Evolutionary conservation across 1,139 yeast species (phyloP).

Genomic region (Sugiyamaella grinbergsii): DNA sequence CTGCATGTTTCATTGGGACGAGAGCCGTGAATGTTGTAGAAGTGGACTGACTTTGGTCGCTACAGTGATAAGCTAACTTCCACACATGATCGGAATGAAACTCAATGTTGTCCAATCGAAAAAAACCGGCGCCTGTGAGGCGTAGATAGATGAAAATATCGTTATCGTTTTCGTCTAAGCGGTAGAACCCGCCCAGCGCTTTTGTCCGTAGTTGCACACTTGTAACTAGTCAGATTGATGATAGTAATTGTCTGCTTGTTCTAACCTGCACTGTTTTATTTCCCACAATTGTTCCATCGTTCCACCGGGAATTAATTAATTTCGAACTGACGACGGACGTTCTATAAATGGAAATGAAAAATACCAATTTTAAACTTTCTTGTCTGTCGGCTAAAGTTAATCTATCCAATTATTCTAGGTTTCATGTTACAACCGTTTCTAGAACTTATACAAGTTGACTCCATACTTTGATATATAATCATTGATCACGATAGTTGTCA

Average conservation of each 20-base stretch:
- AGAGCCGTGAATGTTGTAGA: background rate
- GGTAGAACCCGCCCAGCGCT: background rate
- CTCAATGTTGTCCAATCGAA: background rate
- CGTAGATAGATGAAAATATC: background rate
- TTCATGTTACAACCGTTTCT: no score
- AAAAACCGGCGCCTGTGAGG: background rate
- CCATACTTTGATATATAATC: no score
- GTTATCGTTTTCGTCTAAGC: background rate
- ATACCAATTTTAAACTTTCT: background rate
- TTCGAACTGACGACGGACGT: no score
- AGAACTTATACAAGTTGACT: no score
- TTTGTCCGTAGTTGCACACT: no score
- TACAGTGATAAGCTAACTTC: background rate
- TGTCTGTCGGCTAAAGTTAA: background rate
- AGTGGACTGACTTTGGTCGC: conserved; percentile 1
- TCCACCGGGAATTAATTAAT: no score
- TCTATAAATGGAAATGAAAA: no score
- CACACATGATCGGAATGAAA: conserved; percentile 1
- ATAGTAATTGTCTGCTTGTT: no score
- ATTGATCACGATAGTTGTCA: no score
- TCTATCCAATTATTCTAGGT: background rate
- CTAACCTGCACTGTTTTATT: no score
- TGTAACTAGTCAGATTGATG: no score
- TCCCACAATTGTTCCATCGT: no score
- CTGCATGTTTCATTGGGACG: conserved; percentile 2